Evolutionary conservation across 2,329 filamentous ascomycete genomes (phyloP), one percentile per base, ranked within the genome.

Genomic region (Truncatella angustata): DNA sequence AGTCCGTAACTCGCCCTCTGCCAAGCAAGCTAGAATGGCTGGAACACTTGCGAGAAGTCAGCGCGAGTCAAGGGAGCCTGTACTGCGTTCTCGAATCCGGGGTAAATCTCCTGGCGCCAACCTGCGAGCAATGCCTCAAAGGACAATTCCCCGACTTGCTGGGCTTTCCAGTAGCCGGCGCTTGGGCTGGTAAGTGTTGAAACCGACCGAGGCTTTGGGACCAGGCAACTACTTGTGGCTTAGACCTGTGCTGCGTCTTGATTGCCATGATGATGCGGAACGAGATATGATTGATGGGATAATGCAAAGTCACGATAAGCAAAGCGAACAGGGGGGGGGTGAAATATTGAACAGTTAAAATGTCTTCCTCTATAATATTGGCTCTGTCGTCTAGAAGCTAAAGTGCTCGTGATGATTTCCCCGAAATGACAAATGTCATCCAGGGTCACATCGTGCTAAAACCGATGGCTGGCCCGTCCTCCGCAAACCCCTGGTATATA

Each of bases 311-410:
- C 43, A 23, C n/a, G 16, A 23, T 16, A 16, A 14, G 26, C 10
- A 20, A 21, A 20, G n/a, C 24, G 14, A n/a, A n/a, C n/a, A n/a
- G n/a, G n/a, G n/a, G n/a, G n/a, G n/a, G n/a, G n/a, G n/a, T n/a
- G n/a, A n/a, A n/a, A n/a, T n/a, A 24, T 44, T 28, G 40, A 49
- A 49, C 45, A 36, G 7, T 23, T 26, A 49, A 37, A 37, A 26
- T 9, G 28, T 26, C 18, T 16, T 50, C 43, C 32, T 42, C 36
- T 39, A 40, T 51, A n/a, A n/a, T 44, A 44, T 37, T 23, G 49
- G 49, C 49, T n/a, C 49, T 30, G 49, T 51, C 49, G 49, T 51
- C 49, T 51, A 45, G 39, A 44, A 51, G 49, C 40, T 44, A 10
- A 23, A 14, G 32, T 20, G 37, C 37, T 51, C 35, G 14, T 16